Evolutionary conservation across 2,329 filamentous ascomycete genomes (phyloP).

Genomic region (Talaromyces pinophilus): DNA sequence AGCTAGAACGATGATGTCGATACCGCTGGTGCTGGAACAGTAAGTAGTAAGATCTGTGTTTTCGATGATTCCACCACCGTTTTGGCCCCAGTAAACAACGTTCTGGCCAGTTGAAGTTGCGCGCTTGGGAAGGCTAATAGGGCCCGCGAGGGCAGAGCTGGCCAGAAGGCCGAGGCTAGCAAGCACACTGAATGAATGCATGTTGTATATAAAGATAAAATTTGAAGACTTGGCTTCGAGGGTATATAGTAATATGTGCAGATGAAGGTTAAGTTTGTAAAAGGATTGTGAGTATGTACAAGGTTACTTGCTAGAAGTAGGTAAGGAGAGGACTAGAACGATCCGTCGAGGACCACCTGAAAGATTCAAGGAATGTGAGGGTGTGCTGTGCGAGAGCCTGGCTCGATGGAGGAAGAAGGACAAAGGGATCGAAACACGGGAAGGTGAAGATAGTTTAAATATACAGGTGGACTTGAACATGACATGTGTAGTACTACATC

Average conservation of each 20-base stretch:
- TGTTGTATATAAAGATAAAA: not conserved
- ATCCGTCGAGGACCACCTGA: constrained; percentile 18
- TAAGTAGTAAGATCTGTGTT: constrained; percentile 30
- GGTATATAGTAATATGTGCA: constrained; percentile 14
- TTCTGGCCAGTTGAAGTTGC: constrained; percentile 11
- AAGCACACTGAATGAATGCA: constrained; percentile 17
- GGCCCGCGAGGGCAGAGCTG: constrained; percentile 12
- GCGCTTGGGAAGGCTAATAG: constrained; percentile 16
- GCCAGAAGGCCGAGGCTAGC: constrained; percentile 15
- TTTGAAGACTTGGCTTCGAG: constrained; percentile 1
- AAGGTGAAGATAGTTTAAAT: not conserved
- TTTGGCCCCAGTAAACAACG: constrained; percentile 23
- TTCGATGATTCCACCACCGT: constrained; percentile 20
- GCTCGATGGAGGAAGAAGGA: not conserved
- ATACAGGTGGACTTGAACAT: not conserved
- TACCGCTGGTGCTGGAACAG: constrained; percentile 41
- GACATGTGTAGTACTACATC: not conserved
- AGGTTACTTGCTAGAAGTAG: not conserved
- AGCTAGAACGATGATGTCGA: constrained; percentile 49
- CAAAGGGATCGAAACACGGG: not conserved
- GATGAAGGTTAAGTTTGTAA: constrained; percentile 9
- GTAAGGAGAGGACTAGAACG: constrained; percentile 16
- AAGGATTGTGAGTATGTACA: constrained; percentile 15
- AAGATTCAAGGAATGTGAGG: constrained; percentile 17
- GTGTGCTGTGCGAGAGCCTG: constrained; percentile 13